These are phyloP conservation scores for Phialemonium atrogriseum DNA, from an alignment of 2,329 filamentous ascomycete species.

Conservation along the genomic window DNA sequence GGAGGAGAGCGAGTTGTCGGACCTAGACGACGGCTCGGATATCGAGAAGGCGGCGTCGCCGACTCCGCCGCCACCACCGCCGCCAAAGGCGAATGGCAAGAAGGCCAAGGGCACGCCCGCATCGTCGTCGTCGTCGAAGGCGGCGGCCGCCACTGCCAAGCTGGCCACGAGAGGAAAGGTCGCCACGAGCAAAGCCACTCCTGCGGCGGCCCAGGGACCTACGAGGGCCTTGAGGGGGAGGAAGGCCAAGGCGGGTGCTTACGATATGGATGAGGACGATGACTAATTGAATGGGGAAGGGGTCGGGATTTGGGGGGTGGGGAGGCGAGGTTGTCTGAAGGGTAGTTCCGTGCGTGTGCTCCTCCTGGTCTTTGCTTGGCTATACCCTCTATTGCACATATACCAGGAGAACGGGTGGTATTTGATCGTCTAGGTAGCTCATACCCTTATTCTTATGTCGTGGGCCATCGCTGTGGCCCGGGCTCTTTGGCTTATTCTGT, in stretches of 20 bases:
- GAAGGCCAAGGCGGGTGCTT: conserved; percentile 1
- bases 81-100: conserved; percentile 9
- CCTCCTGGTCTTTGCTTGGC: too few relatives aligned
- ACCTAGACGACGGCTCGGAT: neutral
- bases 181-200: too few relatives aligned
- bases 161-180: neutral
- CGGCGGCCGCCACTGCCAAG: conserved; percentile 4
- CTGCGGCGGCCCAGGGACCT: too few relatives aligned
- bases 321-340: too few relatives aligned
- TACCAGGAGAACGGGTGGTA: too few relatives aligned
- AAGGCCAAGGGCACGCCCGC: conserved; percentile 7
- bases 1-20: conserved; percentile 1
- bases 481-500: too few relatives aligned
- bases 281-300: neutral
- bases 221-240: neutral
- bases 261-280: conserved; percentile 8
- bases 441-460: too few relatives aligned
- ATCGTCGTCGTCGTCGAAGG: conserved; percentile 7
- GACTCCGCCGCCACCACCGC: neutral
- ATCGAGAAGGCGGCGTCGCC: neutral
- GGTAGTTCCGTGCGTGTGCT: too few relatives aligned
- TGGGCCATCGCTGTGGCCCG: too few relatives aligned
- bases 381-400: too few relatives aligned
- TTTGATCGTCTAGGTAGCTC: too few relatives aligned
- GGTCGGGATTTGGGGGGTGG: too few relatives aligned